Percentiles rank a stretch among this genome's conserved stretches.
phyloP scores from a whole-genome alignment of 2,329 filamentous ascomycete genomes.

The Colletotrichum filicis region DNA sequence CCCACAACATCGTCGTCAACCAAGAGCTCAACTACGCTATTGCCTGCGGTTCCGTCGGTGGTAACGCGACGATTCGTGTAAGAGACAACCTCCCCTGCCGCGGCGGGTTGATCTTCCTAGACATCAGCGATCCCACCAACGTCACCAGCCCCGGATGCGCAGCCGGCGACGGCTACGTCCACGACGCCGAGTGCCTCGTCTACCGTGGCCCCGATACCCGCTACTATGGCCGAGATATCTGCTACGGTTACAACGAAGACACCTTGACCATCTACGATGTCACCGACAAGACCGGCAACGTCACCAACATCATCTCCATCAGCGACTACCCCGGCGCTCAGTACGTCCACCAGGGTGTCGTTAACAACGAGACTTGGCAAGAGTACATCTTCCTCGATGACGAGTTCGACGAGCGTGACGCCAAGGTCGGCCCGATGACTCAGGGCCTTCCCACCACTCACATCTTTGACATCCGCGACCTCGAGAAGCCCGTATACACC shows the following conservation, averaged over 20 bases:
- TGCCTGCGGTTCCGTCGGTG: slow-evolving; percentile 52
- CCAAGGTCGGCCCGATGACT: slow-evolving; percentile 49
- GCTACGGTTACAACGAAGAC: slow-evolving; percentile 67
- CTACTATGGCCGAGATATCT: slow-evolving; percentile 60
- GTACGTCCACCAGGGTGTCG: slow-evolving; percentile 67
- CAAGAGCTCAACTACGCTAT: slow-evolving; percentile 57
- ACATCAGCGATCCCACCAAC: slow-evolving; percentile 63
- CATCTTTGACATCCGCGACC: slow-evolving; percentile 56
- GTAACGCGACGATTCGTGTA: slow-evolving; percentile 40
- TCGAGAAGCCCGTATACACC: slow-evolving; percentile 52
- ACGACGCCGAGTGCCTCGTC: slow-evolving; percentile 69
- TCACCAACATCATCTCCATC: slow-evolving; percentile 58
- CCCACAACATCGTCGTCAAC: slow-evolving; percentile 62
- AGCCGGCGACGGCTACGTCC: slow-evolving; percentile 66
- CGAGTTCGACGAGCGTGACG: slow-evolving; percentile 58
- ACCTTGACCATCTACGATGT: slow-evolving; percentile 63
- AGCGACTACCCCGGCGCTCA: slow-evolving; percentile 61
- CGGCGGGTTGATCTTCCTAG: slow-evolving; percentile 68
- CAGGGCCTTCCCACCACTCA: slow-evolving; percentile 57
- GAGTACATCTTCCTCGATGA: slow-evolving; percentile 58
- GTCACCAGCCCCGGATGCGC: slow-evolving; percentile 65
- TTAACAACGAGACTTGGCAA: slow-evolving; percentile 56
- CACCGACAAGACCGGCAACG: slow-evolving; percentile 55
- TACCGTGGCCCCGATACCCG: slow-evolving; percentile 61
- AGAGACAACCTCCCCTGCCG: slow-evolving; percentile 49